Base-by-base conservation (phyloP, 257 asterid species). In the Galeopsis tetrahit region DNA sequence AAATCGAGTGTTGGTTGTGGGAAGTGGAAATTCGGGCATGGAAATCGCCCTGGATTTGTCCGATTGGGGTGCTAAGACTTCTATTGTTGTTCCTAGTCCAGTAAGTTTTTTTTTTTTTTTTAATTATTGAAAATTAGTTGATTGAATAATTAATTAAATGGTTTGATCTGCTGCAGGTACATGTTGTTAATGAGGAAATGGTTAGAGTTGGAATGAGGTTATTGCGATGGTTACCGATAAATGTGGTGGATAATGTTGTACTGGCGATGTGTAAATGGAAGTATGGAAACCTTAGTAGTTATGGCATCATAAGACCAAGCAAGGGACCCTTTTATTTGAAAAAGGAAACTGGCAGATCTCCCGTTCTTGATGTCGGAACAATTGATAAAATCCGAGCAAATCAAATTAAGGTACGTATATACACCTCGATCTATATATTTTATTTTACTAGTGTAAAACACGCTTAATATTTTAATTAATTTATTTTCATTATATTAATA, bases 11-110 rank as follows among this genome's bases (percentile, higher is more conserved):
- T 64, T 88, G 43, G 92, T 90, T 2, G 86, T 90, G 11, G 94
- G 92, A 4, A 75, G 87, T 10, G 94, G 96, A 4, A 90, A 90
- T 36, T 90, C 96, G 2, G 97, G 96, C 0, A 87, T 87, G 96
- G 97, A 90, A 63, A 84, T 90, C 6, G 92, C 97, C 0, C 69
- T 40, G 36, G 97, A 90, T 79, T 34, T 90, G 52, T 74, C 84
- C 6, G 75, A 80, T 6, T 82, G 71, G 69, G 87, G 82, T 5
- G 85, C 88, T 6, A 59, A 69, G 4, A 13, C 88, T 35, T 81
- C 87, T 1, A 58, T 90, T 2, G 87, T 84, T 1, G 71, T 83
- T 33, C 85, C 89, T 4, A 82, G 76, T 52, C 89, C 92, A 0
- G 97, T 85, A 77, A 81, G 78, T 48, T 17, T 8, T 8, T 3